These are phyloP conservation scores for Rubia balearica DNA, from an alignment of 305 asterid genomes.

Conservation along the genomic window DNA sequence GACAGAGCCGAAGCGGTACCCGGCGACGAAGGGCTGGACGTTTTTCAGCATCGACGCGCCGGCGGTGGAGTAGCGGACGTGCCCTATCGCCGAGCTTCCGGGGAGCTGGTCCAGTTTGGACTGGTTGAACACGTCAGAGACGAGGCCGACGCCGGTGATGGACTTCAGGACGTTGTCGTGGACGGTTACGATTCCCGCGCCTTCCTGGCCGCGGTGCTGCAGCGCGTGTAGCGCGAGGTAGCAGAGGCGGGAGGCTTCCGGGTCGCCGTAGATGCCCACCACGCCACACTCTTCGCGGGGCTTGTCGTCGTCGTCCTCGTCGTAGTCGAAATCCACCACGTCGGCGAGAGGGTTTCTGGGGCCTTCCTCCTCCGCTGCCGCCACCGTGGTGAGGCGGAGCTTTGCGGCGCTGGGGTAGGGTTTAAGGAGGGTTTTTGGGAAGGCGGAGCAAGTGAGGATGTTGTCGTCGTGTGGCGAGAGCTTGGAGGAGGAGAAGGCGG, in stretches of 20 bases:
- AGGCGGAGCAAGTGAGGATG: slow-evolving; percentile 15
- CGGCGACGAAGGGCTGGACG: slow-evolving; percentile 92
- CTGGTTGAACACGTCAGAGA: slow-evolving; percentile 67
- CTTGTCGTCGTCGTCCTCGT: slow-evolving; percentile 48
- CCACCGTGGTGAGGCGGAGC: slow-evolving; percentile 23
- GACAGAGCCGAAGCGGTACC: slow-evolving; percentile 70
- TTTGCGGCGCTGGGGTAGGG: slow-evolving; percentile 20
- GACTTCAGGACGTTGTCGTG: slow-evolving; percentile 60
- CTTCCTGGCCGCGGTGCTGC: slow-evolving; percentile 94
- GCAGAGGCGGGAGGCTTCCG: slow-evolving; percentile 77
- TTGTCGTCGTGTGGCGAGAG: slow-evolving; percentile 18
- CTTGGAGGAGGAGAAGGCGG: slow-evolving; percentile 1
- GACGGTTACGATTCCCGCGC: slow-evolving; percentile 85
- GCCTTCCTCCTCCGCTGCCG: slow-evolving; percentile 22
- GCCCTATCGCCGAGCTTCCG: slow-evolving; percentile 77
- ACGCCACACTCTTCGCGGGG: slow-evolving; percentile 93
- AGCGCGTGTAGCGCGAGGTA: slow-evolving; percentile 81
- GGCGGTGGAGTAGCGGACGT: slow-evolving; percentile 86
- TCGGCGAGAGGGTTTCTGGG: slow-evolving; percentile 39
- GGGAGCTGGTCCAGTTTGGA: slow-evolving; percentile 66
- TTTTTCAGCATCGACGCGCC: slow-evolving; percentile 92
- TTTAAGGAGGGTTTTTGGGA: slow-evolving; percentile 26
- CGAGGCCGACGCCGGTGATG: slow-evolving; percentile 74
- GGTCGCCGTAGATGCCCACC: slow-evolving; percentile 80
- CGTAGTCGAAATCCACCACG: slow-evolving; percentile 19